Conservation (phyloP, 1,139 yeast species). For the Yamadazyma jaroonii region DNA sequence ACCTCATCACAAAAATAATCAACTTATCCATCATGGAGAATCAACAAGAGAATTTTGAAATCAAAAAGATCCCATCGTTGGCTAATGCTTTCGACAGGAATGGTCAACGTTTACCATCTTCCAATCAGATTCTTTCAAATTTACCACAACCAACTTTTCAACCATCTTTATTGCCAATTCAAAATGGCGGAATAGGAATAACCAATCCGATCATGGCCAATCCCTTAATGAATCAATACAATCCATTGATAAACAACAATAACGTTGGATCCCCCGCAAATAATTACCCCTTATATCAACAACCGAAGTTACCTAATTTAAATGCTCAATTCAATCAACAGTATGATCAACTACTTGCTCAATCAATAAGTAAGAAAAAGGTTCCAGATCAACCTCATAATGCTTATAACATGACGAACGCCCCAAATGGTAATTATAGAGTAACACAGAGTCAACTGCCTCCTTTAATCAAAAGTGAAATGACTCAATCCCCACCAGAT, state of each 20-base stretch:
- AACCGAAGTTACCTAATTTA: neutral
- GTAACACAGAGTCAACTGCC: neutral
- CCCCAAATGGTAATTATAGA: neutral
- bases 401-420: neutral
- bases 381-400: neutral
- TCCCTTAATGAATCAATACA: neutral
- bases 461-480: neutral
- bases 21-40: neutral
- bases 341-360: slow-evolving; percentile 8
- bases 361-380: slow-evolving; percentile 3
- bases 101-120: slow-evolving; percentile 3
- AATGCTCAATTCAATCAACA: slow-evolving; percentile 5
- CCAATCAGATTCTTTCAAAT: slow-evolving; percentile 2
- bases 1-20: slow-evolving; percentile 2
- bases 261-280: slow-evolving; percentile 1
- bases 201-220: neutral
- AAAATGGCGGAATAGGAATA: neutral
- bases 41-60: slow-evolving; percentile 2
- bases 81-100: slow-evolving; percentile 6
- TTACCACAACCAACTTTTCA: slow-evolving; percentile 1
- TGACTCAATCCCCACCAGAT: neutral
- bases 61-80: slow-evolving; percentile 5
- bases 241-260: slow-evolving; percentile 1
- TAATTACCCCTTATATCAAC: neutral
- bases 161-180: neutral